phyloP scores from a whole-genome alignment of 176 grass and related monocot species.

The Oryza glaberrima region DNA sequence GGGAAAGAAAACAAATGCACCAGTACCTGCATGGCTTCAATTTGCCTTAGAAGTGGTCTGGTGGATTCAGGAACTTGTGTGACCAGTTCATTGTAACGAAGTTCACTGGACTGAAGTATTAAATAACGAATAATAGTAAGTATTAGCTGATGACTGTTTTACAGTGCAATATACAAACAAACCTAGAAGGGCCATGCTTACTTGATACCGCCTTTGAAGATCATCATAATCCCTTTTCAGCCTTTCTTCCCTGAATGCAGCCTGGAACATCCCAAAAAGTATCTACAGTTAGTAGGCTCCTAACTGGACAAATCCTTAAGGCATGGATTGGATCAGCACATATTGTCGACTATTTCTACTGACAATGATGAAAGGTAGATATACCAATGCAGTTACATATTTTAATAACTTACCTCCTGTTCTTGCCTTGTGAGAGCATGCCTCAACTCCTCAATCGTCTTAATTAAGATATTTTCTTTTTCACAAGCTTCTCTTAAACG shows the following conservation, averaged over 20 bases:
- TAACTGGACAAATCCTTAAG: background rate
- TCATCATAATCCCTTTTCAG: constrained; percentile 89
- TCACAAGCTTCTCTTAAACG: constrained; percentile 83
- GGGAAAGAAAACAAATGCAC: constrained; percentile 22
- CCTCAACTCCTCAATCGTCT: constrained; percentile 95
- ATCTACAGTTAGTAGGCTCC: background rate
- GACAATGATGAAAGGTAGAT: background rate
- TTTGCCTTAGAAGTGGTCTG: constrained; percentile 92
- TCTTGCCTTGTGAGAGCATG: constrained; percentile 94
- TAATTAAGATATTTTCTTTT: constrained; percentile 90
- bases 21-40: constrained; percentile 98
- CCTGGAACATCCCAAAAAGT: constrained; percentile 52
- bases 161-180: constrained; percentile 18
- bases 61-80: constrained; percentile 99
- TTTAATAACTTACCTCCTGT: constrained; percentile 77
- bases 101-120: constrained; percentile 81
- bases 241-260: constrained; percentile 95
- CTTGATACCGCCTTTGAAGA: constrained; percentile 97
- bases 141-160: constrained; percentile 20
- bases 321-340: constrained; percentile 23
- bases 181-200: constrained; percentile 45
- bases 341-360: constrained; percentile 4
- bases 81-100: constrained; percentile 96
- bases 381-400: constrained; percentile 28
- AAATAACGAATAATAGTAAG: constrained; percentile 13